A percentile compares a stretch with the other conserved stretches of the same genome.
Evolutionary conservation across 148 eudicot genomes (phyloP).

Genomic region (Limonium bicolor): DNA sequence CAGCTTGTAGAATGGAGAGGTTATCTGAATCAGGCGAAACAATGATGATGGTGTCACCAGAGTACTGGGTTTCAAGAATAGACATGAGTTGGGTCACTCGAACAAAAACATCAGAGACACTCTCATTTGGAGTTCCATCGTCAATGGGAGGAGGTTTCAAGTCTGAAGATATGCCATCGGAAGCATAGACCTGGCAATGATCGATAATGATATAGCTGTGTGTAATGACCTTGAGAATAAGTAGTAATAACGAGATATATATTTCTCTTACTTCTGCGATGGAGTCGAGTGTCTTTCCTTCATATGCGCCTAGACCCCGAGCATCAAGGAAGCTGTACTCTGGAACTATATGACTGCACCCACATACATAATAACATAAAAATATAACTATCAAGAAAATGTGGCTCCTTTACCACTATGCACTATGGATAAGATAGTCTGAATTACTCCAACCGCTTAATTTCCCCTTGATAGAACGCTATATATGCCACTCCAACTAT

Average conservation of each 20-base stretch:
- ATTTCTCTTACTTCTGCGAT: constrained; percentile 73
- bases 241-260: no score
- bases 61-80: constrained; percentile 88
- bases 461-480: no score
- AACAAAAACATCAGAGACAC: constrained; percentile 90
- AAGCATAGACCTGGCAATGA: constrained; percentile 58
- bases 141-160: constrained; percentile 77
- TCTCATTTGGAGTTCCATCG: constrained; percentile 98
- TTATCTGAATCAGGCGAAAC: constrained; percentile 98
- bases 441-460: no score
- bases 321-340: constrained; percentile 99
- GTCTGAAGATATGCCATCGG: constrained; percentile 57
- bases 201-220: no score
- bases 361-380: not conserved
- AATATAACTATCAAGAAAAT: not conserved
- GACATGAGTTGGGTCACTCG: constrained; percentile 99
- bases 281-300: constrained; percentile 63
- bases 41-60: constrained; percentile 74
- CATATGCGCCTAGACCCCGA: constrained; percentile 90
- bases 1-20: constrained; percentile 76
- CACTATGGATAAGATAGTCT: not conserved
- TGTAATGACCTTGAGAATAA: no score
- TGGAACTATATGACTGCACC: constrained; percentile 71
- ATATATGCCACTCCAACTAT: not conserved
- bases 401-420: not conserved